Conservation (phyloP, 2,329 filamentous ascomycete species). For the Fusarium verrucosum region DNA sequence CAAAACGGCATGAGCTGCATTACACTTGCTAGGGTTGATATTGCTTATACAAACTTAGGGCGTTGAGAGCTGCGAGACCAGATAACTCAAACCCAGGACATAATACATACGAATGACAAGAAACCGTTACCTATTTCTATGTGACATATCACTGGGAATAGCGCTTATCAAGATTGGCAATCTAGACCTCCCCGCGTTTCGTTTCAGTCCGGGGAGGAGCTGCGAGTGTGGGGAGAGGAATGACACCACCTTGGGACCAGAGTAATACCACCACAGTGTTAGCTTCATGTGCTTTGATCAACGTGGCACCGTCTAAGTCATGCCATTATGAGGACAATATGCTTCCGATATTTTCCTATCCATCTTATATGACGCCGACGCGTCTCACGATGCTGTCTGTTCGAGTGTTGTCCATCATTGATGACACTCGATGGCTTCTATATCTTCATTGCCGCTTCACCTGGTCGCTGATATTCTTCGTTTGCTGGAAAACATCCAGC, state of each 20-base stretch:
- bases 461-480: slow-evolving; percentile 36
- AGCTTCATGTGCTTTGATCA: slow-evolving; percentile 27
- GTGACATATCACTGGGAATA: neutral
- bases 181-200: slow-evolving; percentile 5
- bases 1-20: slow-evolving; percentile 3
- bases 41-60: neutral
- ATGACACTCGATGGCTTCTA: slow-evolving; percentile 25
- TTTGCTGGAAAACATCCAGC: slow-evolving; percentile 27
- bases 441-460: slow-evolving; percentile 38
- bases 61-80: neutral
- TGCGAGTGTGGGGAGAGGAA: slow-evolving; percentile 39
- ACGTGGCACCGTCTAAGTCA: slow-evolving; percentile 22
- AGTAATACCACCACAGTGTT: slow-evolving; percentile 20
- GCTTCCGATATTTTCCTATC: neutral
- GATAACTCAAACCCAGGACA: slow-evolving; percentile 11
- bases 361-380: neutral
- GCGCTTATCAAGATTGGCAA: slow-evolving; percentile 7
- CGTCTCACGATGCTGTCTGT: neutral
- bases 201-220: slow-evolving; percentile 10
- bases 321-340: slow-evolving; percentile 16
- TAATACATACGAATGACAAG: neutral
- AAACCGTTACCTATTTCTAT: neutral
- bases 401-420: neutral
- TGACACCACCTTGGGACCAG: slow-evolving; percentile 29
- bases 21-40: slow-evolving; percentile 1